These are phyloP conservation scores for Didymella segeticola DNA, from an alignment of 2,329 filamentous ascomycete species.

Conservation along the genomic window DNA sequence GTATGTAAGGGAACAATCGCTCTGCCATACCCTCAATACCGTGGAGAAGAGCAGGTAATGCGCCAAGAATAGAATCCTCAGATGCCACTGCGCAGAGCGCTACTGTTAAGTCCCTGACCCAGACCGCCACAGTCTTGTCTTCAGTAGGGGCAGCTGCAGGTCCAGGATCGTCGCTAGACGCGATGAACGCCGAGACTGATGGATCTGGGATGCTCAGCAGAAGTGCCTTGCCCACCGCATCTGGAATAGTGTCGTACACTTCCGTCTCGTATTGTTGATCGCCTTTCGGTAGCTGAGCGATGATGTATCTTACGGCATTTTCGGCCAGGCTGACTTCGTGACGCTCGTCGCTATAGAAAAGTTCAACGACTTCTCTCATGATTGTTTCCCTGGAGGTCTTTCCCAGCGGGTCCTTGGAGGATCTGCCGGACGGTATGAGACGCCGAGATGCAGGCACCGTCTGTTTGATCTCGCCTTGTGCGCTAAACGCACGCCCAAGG, in stretches of 20 bases:
- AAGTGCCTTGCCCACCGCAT: constrained; percentile 39
- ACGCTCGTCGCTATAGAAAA: constrained; percentile 49
- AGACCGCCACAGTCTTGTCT: constrained; percentile 48
- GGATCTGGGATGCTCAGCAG: constrained; percentile 27
- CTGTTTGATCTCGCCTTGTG: constrained; percentile 70
- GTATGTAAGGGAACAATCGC: constrained; percentile 78
- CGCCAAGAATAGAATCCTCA: constrained; percentile 71
- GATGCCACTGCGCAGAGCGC: constrained; percentile 60
- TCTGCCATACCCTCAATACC: constrained; percentile 74
- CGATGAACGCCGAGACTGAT: constrained; percentile 4
- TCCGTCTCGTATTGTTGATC: constrained; percentile 37
- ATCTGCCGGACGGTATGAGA: constrained; percentile 31
- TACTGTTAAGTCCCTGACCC: constrained; percentile 69
- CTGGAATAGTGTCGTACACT: constrained; percentile 39
- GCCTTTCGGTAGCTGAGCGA: constrained; percentile 33
- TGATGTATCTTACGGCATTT: constrained; percentile 43
- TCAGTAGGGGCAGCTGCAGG: constrained; percentile 24
- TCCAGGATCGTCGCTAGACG: constrained; percentile 22
- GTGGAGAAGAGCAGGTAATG: constrained; percentile 70
- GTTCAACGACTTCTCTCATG: constrained; percentile 44
- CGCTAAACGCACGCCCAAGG: constrained; percentile 74
- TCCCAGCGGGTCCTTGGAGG: constrained; percentile 31
- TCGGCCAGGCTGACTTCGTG: constrained; percentile 55
- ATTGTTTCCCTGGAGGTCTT: constrained; percentile 46
- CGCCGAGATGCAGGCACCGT: constrained; percentile 30